Conservation (phyloP, 2,329 filamentous ascomycete genomes). For the Pseudogymnoascus sp. region DNA sequence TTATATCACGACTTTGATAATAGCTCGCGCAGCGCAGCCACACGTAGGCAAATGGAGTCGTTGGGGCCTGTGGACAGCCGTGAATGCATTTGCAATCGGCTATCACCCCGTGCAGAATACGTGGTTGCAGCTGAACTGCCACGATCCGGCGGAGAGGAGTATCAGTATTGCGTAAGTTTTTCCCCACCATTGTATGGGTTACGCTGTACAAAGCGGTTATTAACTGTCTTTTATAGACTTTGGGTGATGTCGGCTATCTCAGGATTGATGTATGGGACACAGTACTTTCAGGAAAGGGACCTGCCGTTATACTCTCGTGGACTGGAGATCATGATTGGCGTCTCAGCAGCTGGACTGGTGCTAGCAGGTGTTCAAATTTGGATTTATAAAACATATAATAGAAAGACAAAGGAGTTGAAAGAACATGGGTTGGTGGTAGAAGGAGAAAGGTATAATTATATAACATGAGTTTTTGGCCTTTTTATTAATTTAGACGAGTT, state of each 20-base stretch:
- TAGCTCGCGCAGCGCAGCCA: constrained; percentile 24
- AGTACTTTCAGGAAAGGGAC: constrained; percentile 21
- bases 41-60: constrained; percentile 13
- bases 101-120: constrained; percentile 25
- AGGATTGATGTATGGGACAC: constrained; percentile 23
- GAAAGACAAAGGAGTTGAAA: background rate
- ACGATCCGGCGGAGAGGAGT: constrained; percentile 23
- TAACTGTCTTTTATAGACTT: constrained; percentile 12
- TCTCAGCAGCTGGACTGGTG: background rate
- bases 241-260: constrained; percentile 22
- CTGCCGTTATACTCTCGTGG: constrained; percentile 16
- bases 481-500: background rate
- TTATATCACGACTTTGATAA: constrained; percentile 31
- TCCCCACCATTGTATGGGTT: background rate
- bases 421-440: background rate
- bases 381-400: constrained; percentile 8
- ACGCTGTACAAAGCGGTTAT: background rate
- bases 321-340: constrained; percentile 9
- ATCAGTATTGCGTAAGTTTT: constrained; percentile 25
- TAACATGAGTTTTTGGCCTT: background rate
- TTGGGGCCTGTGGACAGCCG: constrained; percentile 12
- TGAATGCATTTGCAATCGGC: constrained; percentile 21
- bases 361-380: background rate
- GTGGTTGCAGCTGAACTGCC: constrained; percentile 16
- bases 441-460: background rate